Evolutionary conservation across 345 rosid genomes (phyloP).

Genomic region (Stellera chamaejasme): DNA sequence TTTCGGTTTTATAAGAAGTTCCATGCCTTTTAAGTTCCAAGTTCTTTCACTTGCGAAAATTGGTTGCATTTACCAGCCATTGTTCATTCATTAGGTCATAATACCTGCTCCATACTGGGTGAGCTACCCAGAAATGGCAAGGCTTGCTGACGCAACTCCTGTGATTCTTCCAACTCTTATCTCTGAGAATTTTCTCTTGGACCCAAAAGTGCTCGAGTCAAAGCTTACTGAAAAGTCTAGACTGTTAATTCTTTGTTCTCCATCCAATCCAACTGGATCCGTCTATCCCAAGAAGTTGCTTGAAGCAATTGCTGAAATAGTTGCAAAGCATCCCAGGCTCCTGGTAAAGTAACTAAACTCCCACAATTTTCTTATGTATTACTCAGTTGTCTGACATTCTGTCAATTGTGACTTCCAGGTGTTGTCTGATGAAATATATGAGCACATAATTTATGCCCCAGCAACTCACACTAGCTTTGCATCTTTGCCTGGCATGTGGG

Average conservation of each 20-base stretch:
- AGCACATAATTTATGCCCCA: constrained; percentile 91
- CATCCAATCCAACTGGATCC: constrained; percentile 98
- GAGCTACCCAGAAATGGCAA: constrained; percentile 96
- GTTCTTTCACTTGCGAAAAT: constrained; percentile 3
- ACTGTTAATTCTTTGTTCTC: constrained; percentile 82
- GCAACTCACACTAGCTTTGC: constrained; percentile 94
- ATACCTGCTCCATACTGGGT: constrained; percentile 98
- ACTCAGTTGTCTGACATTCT: constrained; percentile 14
- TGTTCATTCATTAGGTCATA: constrained; percentile 48
- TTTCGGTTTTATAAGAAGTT: background rate
- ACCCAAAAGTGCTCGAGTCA: constrained; percentile 75
- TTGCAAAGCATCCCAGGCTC: constrained; percentile 93
- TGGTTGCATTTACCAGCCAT: background rate
- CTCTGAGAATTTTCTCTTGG: constrained; percentile 76
- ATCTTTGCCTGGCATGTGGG: constrained; percentile 89
- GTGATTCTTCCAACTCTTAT: constrained; percentile 79
- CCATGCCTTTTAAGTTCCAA: constrained; percentile 3
- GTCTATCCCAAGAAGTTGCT: constrained; percentile 87
- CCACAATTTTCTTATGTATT: constrained; percentile 5
- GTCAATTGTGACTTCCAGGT: constrained; percentile 36
- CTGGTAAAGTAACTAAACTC: constrained; percentile 39
- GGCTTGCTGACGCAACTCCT: constrained; percentile 92
- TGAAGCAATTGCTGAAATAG: constrained; percentile 75
- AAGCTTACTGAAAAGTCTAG: constrained; percentile 78
- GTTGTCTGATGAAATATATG: constrained; percentile 92